A percentile compares a stretch with the other conserved stretches of the same genome.
Conservation (phyloP, 1,284 basidiomycete genomes). For the Neolentinus lepideus region DNA sequence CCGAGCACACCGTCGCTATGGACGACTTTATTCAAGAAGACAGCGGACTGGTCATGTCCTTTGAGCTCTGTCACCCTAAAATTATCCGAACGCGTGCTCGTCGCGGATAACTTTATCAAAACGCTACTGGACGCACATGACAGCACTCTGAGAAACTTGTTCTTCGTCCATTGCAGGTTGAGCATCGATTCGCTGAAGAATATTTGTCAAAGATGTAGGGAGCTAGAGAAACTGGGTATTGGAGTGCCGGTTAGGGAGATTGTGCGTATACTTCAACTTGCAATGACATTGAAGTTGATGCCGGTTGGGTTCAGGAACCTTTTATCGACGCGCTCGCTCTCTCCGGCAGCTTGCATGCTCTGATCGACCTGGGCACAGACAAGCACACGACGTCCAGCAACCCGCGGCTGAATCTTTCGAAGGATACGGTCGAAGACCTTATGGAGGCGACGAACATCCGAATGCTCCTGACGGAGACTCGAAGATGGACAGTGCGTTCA, state of each 20-base stretch:
- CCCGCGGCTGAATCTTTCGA: conserved; percentile 31
- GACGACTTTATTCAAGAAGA: conserved; percentile 27
- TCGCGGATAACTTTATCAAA: conserved; percentile 32
- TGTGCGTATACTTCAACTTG: conserved; percentile 28
- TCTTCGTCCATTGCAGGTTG: conserved; percentile 40
- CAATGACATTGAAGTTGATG: no score
- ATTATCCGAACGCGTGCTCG: conserved; percentile 34
- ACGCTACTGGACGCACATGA: conserved; percentile 37
- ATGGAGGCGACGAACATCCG: conserved; percentile 35
- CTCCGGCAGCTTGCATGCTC: conserved; percentile 34
- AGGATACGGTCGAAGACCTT: conserved; percentile 33
- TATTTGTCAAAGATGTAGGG: conserved; percentile 35
- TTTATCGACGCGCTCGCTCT: conserved; percentile 26
- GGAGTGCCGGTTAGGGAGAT: conserved; percentile 43
- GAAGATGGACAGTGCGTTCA: conserved; percentile 49
- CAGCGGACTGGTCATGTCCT: conserved; percentile 27
- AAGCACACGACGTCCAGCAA: conserved; percentile 35
- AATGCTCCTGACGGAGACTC: conserved; percentile 43
- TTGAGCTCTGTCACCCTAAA: conserved; percentile 42
- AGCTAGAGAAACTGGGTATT: conserved; percentile 44
- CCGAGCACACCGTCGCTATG: conserved; percentile 26
- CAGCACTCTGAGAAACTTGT: conserved; percentile 33
- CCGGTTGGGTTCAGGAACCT: conserved; percentile 13
- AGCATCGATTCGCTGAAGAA: conserved; percentile 27
- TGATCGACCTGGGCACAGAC: conserved; percentile 38